phyloP scores from a whole-genome alignment of 1,284 basidiomycete species.

The Leccinum proximum region DNA sequence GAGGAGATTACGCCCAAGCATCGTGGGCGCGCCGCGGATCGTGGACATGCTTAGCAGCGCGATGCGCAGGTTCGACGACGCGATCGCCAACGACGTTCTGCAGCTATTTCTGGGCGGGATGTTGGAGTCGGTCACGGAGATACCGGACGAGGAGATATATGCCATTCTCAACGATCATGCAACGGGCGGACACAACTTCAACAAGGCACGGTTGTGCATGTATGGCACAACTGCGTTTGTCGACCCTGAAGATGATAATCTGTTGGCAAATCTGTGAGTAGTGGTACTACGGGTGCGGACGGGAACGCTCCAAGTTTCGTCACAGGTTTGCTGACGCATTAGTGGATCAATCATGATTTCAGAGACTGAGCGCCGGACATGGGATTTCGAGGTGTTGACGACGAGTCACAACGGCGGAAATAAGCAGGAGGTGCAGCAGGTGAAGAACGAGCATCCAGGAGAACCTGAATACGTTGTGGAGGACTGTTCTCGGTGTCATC shows the following conservation, averaged over 20 bases:
- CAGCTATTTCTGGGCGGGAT: constrained; percentile 54
- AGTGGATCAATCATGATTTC: constrained; percentile 46
- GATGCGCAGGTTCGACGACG: constrained; percentile 61
- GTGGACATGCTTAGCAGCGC: constrained; percentile 51
- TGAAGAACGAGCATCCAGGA: constrained; percentile 57
- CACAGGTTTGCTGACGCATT: constrained; percentile 3
- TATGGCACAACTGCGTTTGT: constrained; percentile 70
- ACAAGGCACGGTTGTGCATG: constrained; percentile 65
- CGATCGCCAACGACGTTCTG: constrained; percentile 62
- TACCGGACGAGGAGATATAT: constrained; percentile 52
- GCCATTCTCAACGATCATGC: constrained; percentile 60
- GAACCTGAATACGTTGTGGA: constrained; percentile 62
- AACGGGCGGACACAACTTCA: constrained; percentile 53
- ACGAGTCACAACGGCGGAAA: constrained; percentile 63
- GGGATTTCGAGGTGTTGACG: constrained; percentile 54
- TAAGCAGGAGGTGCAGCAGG: constrained; percentile 53
- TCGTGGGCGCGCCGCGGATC: constrained; percentile 37
- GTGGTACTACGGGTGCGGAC: not conserved
- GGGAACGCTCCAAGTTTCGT: not conserved
- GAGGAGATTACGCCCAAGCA: constrained; percentile 39
- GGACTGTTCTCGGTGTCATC: constrained; percentile 58
- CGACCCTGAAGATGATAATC: constrained; percentile 58
- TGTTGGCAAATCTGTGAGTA: constrained; percentile 65
- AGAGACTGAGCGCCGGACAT: constrained; percentile 40
- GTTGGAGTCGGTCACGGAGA: constrained; percentile 43